Percentiles rank a stretch among this genome's conserved stretches.
phyloP scores from a whole-genome alignment of 352 stramenopile genomes.

The Phytopythium delawarense region DNA sequence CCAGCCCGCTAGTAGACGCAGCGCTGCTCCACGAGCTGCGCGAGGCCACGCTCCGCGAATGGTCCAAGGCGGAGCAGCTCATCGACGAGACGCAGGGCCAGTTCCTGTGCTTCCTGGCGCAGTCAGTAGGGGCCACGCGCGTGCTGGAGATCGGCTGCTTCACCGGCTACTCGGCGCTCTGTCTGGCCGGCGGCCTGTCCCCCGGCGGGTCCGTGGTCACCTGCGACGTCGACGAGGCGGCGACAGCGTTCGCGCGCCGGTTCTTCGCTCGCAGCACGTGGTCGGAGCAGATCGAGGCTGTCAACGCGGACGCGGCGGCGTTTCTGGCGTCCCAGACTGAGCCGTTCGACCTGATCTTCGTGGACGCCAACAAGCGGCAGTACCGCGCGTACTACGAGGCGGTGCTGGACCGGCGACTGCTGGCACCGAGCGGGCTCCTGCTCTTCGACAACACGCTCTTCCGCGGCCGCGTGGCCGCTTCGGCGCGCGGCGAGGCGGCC shows the following conservation, averaged over 20 bases:
- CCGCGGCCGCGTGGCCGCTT: constrained; percentile 86
- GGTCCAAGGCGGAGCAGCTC: constrained; percentile 52
- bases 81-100: constrained; percentile 59
- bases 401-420: constrained; percentile 57
- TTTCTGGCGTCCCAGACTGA: no score
- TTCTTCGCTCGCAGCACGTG: constrained; percentile 47
- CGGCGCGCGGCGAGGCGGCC: constrained; percentile 26
- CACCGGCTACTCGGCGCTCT: constrained; percentile 91
- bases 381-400: constrained; percentile 87
- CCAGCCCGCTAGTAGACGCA: constrained; percentile 19
- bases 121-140: constrained; percentile 58
- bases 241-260: constrained; percentile 39
- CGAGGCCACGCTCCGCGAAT: constrained; percentile 27
- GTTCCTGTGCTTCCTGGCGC: constrained; percentile 68
- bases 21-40: constrained; percentile 38
- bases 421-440: constrained; percentile 76
- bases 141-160: constrained; percentile 93
- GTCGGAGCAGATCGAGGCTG: constrained; percentile 28
- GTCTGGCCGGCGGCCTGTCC: constrained; percentile 57
- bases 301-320: constrained; percentile 28
- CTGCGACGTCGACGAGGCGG: constrained; percentile 50
- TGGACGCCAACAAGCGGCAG: constrained; percentile 93
- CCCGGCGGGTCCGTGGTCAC: constrained; percentile 32
- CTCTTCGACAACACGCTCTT: constrained; percentile 94
- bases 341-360: constrained; percentile 92